Conservation (phyloP, 306 rosid species). For the Fragaria ananassa region DNA sequence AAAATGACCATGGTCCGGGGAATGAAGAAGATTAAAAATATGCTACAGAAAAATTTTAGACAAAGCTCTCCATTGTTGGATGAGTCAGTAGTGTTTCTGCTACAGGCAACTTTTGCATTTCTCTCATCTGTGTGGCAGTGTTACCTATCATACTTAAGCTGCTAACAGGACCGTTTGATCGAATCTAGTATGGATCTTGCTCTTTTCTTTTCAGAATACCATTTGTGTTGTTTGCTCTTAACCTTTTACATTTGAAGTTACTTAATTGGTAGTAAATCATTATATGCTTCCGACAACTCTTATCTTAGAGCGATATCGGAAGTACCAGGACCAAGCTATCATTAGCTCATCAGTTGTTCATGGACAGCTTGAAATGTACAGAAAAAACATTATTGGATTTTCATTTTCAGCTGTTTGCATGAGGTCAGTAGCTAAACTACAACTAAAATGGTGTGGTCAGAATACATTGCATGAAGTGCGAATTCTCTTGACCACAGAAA, state of each 20-base stretch:
- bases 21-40: constrained; percentile 27
- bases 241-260: neutral
- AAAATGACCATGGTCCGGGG: constrained; percentile 40
- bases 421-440: neutral
- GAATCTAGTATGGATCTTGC: neutral
- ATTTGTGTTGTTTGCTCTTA: neutral
- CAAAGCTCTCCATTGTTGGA: neutral
- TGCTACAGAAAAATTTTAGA: neutral
- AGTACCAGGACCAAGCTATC: constrained; percentile 1
- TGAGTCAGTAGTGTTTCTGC: neutral
- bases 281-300: neutral
- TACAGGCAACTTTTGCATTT: neutral
- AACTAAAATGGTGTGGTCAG: neutral
- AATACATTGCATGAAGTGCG: neutral
- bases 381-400: neutral
- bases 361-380: neutral
- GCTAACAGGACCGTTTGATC: neutral
- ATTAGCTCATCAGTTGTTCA: neutral
- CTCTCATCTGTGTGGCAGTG: neutral
- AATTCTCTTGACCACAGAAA: neutral
- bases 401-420: neutral
- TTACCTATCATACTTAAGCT: neutral
- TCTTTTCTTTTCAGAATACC: neutral
- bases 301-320: neutral
- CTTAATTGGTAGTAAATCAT: neutral